Evolutionary conservation across 2,329 filamentous ascomycete genomes (phyloP).

Genomic region (Claviceps sp.): DNA sequence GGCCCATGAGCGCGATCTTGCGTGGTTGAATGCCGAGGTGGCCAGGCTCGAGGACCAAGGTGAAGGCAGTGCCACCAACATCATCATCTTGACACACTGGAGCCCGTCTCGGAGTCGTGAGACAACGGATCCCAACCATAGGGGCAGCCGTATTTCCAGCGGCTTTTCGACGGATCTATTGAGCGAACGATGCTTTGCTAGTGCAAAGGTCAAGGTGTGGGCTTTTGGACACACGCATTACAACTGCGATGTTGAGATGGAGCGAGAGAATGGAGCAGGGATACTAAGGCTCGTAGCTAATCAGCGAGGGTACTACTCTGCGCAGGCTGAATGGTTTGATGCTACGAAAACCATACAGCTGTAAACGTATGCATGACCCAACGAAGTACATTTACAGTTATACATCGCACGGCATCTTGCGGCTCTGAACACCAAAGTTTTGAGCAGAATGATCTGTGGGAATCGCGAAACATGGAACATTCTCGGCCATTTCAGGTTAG

Average conservation of each 20-base stretch:
- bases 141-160: slow-evolving; percentile 13
- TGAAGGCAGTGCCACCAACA: slow-evolving; percentile 9
- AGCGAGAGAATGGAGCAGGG: slow-evolving; percentile 3
- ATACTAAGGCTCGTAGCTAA: slow-evolving; percentile 24
- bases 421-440: no score
- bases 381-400: no score
- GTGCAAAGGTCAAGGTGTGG: slow-evolving; percentile 25
- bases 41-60: slow-evolving; percentile 10
- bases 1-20: slow-evolving; percentile 24
- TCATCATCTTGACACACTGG: slow-evolving; percentile 30
- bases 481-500: no score
- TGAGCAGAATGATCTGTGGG: no score
- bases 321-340: slow-evolving; percentile 22
- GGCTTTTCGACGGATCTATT: slow-evolving; percentile 28
- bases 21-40: slow-evolving; percentile 29
- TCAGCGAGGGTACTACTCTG: slow-evolving; percentile 27
- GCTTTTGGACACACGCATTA: slow-evolving; percentile 37
- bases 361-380: not conserved
- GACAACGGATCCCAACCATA: slow-evolving; percentile 21
- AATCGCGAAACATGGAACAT: no score
- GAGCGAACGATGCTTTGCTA: slow-evolving; percentile 21
- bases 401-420: no score
- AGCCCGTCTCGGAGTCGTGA: slow-evolving; percentile 23
- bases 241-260: slow-evolving; percentile 26
- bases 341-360: slow-evolving; percentile 1